Evolutionary conservation across 2,329 filamentous ascomycete genomes (phyloP), one percentile per base, ranked within the genome.

Genomic region (Alternaria conjuncta): DNA sequence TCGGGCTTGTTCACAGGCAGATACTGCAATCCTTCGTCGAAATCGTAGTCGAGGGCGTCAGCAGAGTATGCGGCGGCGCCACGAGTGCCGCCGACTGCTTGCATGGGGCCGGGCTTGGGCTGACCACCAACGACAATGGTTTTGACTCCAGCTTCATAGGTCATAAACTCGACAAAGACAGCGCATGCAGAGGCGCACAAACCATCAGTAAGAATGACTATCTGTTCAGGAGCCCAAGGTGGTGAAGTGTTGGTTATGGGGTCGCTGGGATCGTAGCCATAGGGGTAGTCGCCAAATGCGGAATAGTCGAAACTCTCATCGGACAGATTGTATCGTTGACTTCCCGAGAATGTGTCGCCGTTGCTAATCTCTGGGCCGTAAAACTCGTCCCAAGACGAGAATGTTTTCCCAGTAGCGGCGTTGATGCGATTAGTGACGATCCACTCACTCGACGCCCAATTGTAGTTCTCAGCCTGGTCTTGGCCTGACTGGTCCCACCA

Each of bases 51-150:
- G 12, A 78, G 53, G 71, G 75, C 50, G 79, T 79, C 60, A 71
- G 68, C 67, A 36, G 65, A 65, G 61, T 71, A 73, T 3, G 82
- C 73, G 61, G 81, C 75, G 0, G 79, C 76, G 18, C 89, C 89
- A 63, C 88, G 87, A 32, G 85, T 84, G 15, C 89, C 89, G 13
- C 87, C 85, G 15, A 55, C 66, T 20, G 66, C 60, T 64, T 67
- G 66, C 61, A 69, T 69, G 0, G 84, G 83, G 0, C 76, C 78
- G 0, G 80, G 71, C 6, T 77, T 73, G 0, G 88, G 88, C 0
- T 85, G 83, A 3, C 89, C 89, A 6, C 89, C 89, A 41, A 87
- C 79, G 5, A 81, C 80, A 43, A 89, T 80, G 10, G 84, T 85
- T 61, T 83, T 84, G 2, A 89, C 84, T 12, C 84, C 83, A 47